Base-by-base conservation (phyloP, 805 yeast species). In the Candida alai region DNA sequence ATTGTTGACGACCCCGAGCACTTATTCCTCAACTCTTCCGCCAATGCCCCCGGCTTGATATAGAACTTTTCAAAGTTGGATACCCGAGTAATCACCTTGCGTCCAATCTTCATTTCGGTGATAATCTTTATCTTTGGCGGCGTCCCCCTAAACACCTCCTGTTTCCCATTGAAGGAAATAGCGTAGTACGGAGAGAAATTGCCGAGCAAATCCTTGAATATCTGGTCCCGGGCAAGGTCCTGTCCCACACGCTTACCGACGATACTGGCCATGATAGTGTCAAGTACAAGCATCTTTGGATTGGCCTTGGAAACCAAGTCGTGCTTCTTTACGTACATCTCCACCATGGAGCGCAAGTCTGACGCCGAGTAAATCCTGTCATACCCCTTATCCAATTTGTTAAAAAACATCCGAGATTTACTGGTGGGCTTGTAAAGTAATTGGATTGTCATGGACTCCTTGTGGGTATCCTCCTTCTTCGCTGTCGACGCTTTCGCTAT, bases 1-100 rank as follows among this genome's bases (percentile, higher is more conserved):
- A 84, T 70, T 0, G 96, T 79, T 0, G 93, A 73, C 0, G 97
- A 85, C 0, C 96, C 96, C 9, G 96, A 89, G 54, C 97, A 93
- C 43, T 78, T 79, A 14, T 78, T 76, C 39, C 82, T 78, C 42
- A 90, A 58, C 28, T 78, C 82, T 19, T 75, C 77, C 2, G 94
- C 80, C 12, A 93, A 57, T 7, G 68, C 68, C 19, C 74, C 78
- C 0, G 86, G 73, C 37, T 78, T 80, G 22, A 90, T 70, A 34
- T 70, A 67, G 54, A 76, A 90, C 5, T 65, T 62, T 40, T 85
- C 95, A 41, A 84, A 69, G 39, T 85, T 82, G 12, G 73, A 65
- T 1, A 89, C 74, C 22, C 78, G 67, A 0, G 97, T 90, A 12
- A 88, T 74, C 4, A 79, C 65, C 53, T 88, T 90, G 35, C 94